These are phyloP conservation scores for Aspergillus sp. DNA, from an alignment of 2,329 filamentous ascomycete species.

Conservation along the genomic window DNA sequence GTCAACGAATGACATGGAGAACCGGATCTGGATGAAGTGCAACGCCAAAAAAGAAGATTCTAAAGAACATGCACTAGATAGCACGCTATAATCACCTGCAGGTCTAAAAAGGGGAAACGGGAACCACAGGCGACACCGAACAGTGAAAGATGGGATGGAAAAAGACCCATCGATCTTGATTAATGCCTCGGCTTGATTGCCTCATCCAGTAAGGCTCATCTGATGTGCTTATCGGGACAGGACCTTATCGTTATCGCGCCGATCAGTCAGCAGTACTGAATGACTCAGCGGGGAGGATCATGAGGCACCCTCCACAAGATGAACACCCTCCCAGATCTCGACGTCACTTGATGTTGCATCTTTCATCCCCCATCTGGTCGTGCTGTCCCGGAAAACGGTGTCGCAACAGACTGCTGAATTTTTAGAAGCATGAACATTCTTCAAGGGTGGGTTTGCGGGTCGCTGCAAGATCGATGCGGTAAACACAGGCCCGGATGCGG, in stretches of 20 bases:
- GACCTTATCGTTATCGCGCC: slow-evolving; percentile 1
- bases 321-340: not conserved
- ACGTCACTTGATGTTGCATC: slow-evolving; percentile 9
- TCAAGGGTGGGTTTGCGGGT: not conserved
- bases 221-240: slow-evolving; percentile 10
- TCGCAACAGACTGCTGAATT: not conserved
- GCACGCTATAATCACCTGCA: not conserved
- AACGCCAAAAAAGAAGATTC: slow-evolving; percentile 5
- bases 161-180: not conserved
- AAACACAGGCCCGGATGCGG: slow-evolving; percentile 32
- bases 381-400: not conserved
- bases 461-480: slow-evolving; percentile 24
- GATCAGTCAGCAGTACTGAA: not conserved
- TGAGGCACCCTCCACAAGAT: not conserved
- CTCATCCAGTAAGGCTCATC: slow-evolving; percentile 11
- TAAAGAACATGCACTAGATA: not conserved
- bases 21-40: not conserved
- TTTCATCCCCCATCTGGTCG: not conserved
- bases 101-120: not conserved
- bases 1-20: slow-evolving; percentile 15
- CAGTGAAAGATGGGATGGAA: not conserved
- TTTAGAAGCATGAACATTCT: slow-evolving; percentile 8
- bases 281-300: not conserved
- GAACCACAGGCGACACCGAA: too few species aligned
- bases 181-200: slow-evolving; percentile 19